Evolutionary conservation across 1,139 yeast genomes (phyloP).

Genomic region (Nadsonia starkeyi-henricii): DNA sequence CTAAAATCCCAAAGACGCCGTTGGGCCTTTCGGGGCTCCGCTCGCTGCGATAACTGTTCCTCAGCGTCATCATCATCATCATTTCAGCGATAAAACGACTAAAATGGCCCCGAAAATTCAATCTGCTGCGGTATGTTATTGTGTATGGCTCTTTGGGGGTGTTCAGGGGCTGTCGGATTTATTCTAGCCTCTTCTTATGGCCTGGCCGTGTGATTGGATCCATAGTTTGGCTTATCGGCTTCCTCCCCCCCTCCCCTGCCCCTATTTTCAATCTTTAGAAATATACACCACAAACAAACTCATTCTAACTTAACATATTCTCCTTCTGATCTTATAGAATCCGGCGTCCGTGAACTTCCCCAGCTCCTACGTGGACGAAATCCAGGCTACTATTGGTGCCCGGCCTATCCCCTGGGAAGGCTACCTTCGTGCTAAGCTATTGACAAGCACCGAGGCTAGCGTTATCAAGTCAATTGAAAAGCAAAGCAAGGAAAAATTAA

Average conservation of each 20-base stretch:
- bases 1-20: not conserved
- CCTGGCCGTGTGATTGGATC: too few relatives aligned
- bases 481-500: constrained; percentile 21
- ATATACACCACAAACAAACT: too few relatives aligned
- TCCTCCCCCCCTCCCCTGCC: too few relatives aligned
- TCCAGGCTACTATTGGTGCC: constrained; percentile 59
- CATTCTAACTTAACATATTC: too few relatives aligned
- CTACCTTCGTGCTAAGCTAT: constrained; percentile 58
- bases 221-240: too few relatives aligned
- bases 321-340: too few relatives aligned
- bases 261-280: too few relatives aligned
- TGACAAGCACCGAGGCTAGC: constrained; percentile 53
- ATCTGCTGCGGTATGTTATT: not conserved
- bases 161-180: too few relatives aligned
- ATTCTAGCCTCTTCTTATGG: too few relatives aligned
- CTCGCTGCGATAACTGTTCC: not conserved
- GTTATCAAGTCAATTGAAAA: constrained; percentile 54
- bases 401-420: constrained; percentile 93
- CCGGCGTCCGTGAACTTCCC: constrained; percentile 14
- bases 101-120: not conserved
- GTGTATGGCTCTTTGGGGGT: not conserved
- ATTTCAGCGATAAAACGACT: not conserved
- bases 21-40: not conserved
- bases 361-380: constrained; percentile 58
- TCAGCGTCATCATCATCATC: not conserved